Evolutionary conservation across 805 yeast genomes (phyloP), one percentile per base, ranked within the genome.

Genomic region (Torulaspora quercuum): DNA sequence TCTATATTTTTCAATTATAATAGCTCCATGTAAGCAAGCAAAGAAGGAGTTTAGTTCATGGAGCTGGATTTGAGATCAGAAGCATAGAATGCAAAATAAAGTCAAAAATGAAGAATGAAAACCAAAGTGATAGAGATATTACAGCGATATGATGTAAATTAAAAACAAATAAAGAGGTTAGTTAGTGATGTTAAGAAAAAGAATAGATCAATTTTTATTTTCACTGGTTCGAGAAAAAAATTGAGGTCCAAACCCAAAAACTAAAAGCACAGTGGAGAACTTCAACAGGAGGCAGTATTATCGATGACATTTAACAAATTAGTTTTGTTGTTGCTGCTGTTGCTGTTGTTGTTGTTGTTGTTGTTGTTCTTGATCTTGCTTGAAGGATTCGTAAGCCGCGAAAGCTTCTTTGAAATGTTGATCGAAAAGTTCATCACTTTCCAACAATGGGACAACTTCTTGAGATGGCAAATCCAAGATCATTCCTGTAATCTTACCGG

Each of bases 401-500:
- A 82, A 77, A 52, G 98, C 98, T 68, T 90, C 97, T 57, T 82
- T 82, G 63, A 90, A 87, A 67, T 88, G 95, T 65, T 80, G 78
- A 72, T 81, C 80, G 73, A 92, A 85, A 53, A 82, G 76, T 55
- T 79, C 88, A 49, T 87, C 95, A 64, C 89, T 92, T 61, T 86
- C 94, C 65, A 87, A 78, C 65, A 90, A 75, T 45, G 83, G 82
- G 59, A 89, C 70, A 56, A 92, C 84, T 71, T 90, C 96, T 59
- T 78, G 78, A 69, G 84, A 85, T 62, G 88, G 94, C 79, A 90
- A 80, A 64, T 89, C 96, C 62, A 92, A 78, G 73, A 92, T 79
- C 97, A 92, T 92, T 73, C 97, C 97, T 51, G 98, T 92, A 65
- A 92, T 86, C 75, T 89, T 90, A 72, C 96, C 95, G 52, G 97